These are phyloP conservation scores for Lotmaria passim DNA, from an alignment of 208 protist genomes.

Conservation along the genomic window DNA sequence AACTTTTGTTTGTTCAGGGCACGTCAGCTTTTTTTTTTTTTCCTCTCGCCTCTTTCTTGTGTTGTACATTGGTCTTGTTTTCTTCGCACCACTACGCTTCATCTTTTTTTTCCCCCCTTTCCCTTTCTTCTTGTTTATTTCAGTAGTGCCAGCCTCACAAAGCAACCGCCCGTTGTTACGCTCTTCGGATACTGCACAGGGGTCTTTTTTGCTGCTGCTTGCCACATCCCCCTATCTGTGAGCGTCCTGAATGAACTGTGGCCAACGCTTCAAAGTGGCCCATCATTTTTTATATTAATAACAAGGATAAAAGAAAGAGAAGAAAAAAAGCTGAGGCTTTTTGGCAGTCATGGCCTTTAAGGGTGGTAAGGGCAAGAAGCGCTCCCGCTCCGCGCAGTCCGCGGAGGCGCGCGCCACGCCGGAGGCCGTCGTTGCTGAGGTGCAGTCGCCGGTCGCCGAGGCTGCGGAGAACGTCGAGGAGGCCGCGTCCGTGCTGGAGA, in stretches of 20 bases:
- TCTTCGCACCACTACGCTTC: not conserved
- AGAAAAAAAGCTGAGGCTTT: no score
- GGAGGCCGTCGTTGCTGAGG: not conserved
- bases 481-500: constrained; percentile 18
- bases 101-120: no score
- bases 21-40: not conserved
- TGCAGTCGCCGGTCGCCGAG: not conserved
- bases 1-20: not conserved
- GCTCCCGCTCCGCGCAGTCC: constrained; percentile 23
- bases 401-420: constrained; percentile 11
- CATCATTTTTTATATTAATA: no score
- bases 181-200: no score
- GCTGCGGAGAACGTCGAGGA: constrained; percentile 20
- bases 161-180: no score
- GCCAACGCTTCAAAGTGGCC: no score
- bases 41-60: not conserved
- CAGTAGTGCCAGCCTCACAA: no score
- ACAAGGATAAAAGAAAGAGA: no score
- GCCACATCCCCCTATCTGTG: no score
- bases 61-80: not conserved
- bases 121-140: no score
- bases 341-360: constrained; percentile 6
- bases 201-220: no score
- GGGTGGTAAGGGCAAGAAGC: constrained; percentile 33
- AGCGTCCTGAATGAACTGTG: no score